Base-by-base conservation (phyloP, 208 protist species). In the Acanthamoeba rhysodes region DNA sequence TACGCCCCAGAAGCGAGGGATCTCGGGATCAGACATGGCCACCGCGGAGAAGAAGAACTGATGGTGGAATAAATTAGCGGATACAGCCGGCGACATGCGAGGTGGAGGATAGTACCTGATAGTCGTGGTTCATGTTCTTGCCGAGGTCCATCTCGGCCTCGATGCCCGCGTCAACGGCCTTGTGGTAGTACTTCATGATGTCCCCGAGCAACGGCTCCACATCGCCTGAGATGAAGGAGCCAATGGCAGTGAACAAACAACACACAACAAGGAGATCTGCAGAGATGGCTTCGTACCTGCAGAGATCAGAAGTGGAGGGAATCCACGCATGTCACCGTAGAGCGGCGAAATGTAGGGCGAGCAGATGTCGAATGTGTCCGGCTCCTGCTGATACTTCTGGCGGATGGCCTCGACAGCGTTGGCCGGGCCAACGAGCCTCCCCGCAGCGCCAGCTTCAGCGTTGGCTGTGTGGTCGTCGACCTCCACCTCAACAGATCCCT, bases 91-190 rank as follows among this genome's bases (percentile, higher is more conserved):
- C 50, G 12, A 55, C 50, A 12, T 55, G 57, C 20, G 22, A 64
- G 59, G 7, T n/a, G 8, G 34, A 16, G 10, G 64, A n/a, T n/a
- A 45, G 48, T 37, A 87, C 45, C 57, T 91, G 84, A 32, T 91
- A 91, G 53, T 91, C 84, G 37, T 91, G 84, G 84, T 91, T 91
- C 84, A 91, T 68, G 55, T 91, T 68, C 62, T 66, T 91, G 29
- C 53, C 84, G 32, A 55, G 34, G 55, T 70, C 45, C 29, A 91
- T 22, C 41, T 91, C 50, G 4, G 62, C 84, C 3, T 91, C 84
- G 22, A 91, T 7, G 16, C 84, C 84, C 27, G 20, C 84, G 20
- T 50, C 62, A 4, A 70, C 55, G 20, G 34, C 29, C 62, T 68
- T 91, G 20, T 68, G 34, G 62, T 68, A 91, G 62, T 70, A 91